Evolutionary conservation across 805 yeast species (phyloP).

Genomic region (Saitoella complicata): DNA sequence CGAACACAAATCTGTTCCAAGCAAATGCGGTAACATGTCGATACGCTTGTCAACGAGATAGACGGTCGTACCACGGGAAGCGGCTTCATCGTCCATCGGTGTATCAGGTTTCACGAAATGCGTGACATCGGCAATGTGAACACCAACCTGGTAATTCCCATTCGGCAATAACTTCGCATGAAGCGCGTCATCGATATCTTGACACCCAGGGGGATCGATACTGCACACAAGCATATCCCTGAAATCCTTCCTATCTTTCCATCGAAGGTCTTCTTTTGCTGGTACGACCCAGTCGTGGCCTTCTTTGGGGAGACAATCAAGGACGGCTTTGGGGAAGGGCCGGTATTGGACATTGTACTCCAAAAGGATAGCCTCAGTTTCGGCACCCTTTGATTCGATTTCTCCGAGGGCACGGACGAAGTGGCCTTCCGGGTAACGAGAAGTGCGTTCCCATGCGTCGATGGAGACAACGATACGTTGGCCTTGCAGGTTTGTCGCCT

Average conservation of each 20-base stretch:
- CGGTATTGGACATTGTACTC: constrained; percentile 96
- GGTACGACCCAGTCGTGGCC: constrained; percentile 93
- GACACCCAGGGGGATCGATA: constrained; percentile 96
- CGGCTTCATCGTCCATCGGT: constrained; percentile 88
- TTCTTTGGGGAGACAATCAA: constrained; percentile 82
- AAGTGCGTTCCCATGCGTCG: constrained; percentile 78
- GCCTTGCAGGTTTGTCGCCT: constrained; percentile 67
- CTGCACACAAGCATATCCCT: constrained; percentile 84
- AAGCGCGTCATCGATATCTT: constrained; percentile 95
- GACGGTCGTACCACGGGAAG: constrained; percentile 92
- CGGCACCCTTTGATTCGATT: constrained; percentile 84
- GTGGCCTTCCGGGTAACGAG: constrained; percentile 87
- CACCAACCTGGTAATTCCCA: constrained; percentile 95
- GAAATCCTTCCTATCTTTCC: constrained; percentile 51
- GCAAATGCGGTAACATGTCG: constrained; percentile 90
- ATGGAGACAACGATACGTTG: constrained; percentile 83
- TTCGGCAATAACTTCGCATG: constrained; percentile 76
- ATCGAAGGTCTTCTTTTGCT: constrained; percentile 24
- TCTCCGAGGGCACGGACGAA: constrained; percentile 80
- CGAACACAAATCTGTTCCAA: constrained; percentile 93
- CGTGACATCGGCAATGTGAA: constrained; percentile 97
- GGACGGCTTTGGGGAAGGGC: constrained; percentile 82
- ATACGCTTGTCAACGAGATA: constrained; percentile 95
- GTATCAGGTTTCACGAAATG: constrained; percentile 91
- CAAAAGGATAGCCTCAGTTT: constrained; percentile 79